Evolutionary conservation across 371 early-diverging fungal genomes (phyloP), one percentile per base, ranked within the genome.

Genomic region (Hamiltosporidium tvaerminnensis): DNA sequence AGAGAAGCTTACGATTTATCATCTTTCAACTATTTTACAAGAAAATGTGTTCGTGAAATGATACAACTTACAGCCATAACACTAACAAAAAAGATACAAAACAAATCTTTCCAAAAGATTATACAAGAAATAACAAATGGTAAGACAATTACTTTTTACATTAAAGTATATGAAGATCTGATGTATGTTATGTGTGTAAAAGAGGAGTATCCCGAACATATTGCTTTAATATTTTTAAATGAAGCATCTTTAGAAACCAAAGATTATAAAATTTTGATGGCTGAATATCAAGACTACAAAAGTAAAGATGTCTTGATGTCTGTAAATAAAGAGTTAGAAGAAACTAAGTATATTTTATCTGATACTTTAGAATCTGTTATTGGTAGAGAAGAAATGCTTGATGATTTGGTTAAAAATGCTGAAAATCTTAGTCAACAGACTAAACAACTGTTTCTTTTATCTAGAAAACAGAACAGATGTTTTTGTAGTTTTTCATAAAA

Each of bases 401-500:
- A 67, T 55, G 76, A 76, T 48, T 55, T 78, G 14, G 70, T 74
- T 64, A 65, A 61, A 33, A 71, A 69, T 36, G 65, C 66, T 34
- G 70, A 76, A 48, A 31, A 61, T 12, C 62, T 78, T 0, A 57
- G 61, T 31, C 56, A 61, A 31, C 66, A 72, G 57, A 68, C 74
- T 31, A 78, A 78, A 37, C 69, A 65, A 36, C 57, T 78, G 1
- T 78, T 72, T 65, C 70, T 70, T 44, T 59, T 67, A 38, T 74
- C 76, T 38, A 73, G 74, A 44, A 72, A 73, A 47, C 67, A 74
- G 59, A 78, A 78, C 52, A 65, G 49, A 59, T 73, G 74, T 44
- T 77, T 75, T 37, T 63, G 68, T 33, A 12, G 2, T n/a, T 49
- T 49, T 49, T 49, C n/a, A n/a, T n/a, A n/a, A n/a, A n/a, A n/a